A percentile compares a stretch with the other conserved stretches of the same genome.
These are phyloP conservation scores for Crithidia brevicula DNA, from an alignment of 208 protist species.

Conservation along the genomic window DNA sequence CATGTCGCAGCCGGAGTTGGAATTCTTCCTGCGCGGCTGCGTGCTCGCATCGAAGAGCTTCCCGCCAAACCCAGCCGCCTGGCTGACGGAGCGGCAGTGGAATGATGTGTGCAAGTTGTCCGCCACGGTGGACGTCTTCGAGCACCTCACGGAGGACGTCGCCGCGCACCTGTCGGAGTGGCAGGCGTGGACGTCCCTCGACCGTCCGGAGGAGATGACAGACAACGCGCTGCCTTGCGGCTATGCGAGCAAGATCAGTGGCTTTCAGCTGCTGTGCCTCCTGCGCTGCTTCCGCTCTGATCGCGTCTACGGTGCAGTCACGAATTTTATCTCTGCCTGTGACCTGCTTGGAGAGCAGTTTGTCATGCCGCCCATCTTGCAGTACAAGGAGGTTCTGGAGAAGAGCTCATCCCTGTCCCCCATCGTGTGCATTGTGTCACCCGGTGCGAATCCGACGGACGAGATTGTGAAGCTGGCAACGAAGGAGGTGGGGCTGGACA, in stretches of 20 bases:
- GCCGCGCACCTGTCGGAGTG: slow-evolving; percentile 88
- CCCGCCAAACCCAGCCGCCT: slow-evolving; percentile 84
- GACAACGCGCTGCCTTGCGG: slow-evolving; percentile 72
- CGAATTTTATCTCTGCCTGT: slow-evolving; percentile 94
- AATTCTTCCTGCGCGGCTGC: slow-evolving; percentile 99
- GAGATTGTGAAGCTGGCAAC: slow-evolving; percentile 98
- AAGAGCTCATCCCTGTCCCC: slow-evolving; percentile 94
- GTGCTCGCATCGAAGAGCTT: slow-evolving; percentile 94
- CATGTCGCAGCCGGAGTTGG: slow-evolving; percentile 90
- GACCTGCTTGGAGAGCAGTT: slow-evolving; percentile 94
- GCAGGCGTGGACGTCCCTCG: slow-evolving; percentile 91
- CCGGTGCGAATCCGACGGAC: slow-evolving; percentile 97
- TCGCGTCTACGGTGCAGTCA: slow-evolving; percentile 94
- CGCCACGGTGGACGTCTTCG: slow-evolving; percentile 80
- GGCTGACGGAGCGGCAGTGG: slow-evolving; percentile 97
- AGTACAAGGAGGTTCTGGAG: slow-evolving; percentile 96
- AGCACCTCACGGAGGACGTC: slow-evolving; percentile 72
- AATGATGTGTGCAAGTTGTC: slow-evolving; percentile 94
- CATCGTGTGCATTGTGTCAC: slow-evolving; percentile 98
- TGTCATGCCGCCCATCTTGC: slow-evolving; percentile 96
- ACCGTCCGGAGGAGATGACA: slow-evolving; percentile 92
- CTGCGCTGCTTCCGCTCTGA: slow-evolving; percentile 98
- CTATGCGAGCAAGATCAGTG: slow-evolving; percentile 71
- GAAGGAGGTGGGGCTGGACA: slow-evolving; percentile 94
- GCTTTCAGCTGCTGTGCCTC: slow-evolving; percentile 95